Base-by-base conservation (phyloP, 805 yeast species). In the Kodamaea fukazawae region DNA sequence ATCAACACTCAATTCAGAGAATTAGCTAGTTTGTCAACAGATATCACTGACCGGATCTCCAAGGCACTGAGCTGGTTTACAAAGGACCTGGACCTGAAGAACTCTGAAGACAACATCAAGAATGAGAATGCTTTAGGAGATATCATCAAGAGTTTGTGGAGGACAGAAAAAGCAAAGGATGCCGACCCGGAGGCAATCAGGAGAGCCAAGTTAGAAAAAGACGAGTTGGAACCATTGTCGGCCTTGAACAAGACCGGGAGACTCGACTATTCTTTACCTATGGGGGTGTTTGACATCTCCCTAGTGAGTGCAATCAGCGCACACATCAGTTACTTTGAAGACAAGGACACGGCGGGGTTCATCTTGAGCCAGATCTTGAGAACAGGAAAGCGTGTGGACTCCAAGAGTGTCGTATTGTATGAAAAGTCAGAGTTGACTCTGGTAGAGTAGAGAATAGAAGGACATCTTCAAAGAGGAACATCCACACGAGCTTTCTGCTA, bases 301-400 rank as follows among this genome's bases (percentile, higher is more conserved):
- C 60, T 88, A 26, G 70, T 91, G 8, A 76, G 88, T 3, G 93
- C 96, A 0, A 68, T 91, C 7, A 86, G 86, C 36, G 93, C 98
- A 0, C 99, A 91, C 60, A 79, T 86, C 10, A 79, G 87, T 34
- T 91, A 91, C 58, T 83, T 91, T 57, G 96, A 88, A 55, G 95
- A 88, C 50, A 73, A 79, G 36, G 89, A 89, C 52, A 80, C 91
- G 27, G 89, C 95, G 0, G 83, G 83, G 1, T 90, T 91, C 50
- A 59, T 91, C 4, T 60, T 90, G 55, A 70, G 68, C 34, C 89
- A 88, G 54, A 55, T 84, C 1, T 51, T 69, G 27, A 42, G 55
- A 11, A 32, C 49, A 13, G 41, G 50, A 10, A 38, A 33, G 8
- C 29, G 27, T 4, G 57, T 62, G 2, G 53, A 48, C 4, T 47